Evolutionary conservation across 805 yeast species (phyloP).

Genomic region (Schwanniomyces polymorphus): DNA sequence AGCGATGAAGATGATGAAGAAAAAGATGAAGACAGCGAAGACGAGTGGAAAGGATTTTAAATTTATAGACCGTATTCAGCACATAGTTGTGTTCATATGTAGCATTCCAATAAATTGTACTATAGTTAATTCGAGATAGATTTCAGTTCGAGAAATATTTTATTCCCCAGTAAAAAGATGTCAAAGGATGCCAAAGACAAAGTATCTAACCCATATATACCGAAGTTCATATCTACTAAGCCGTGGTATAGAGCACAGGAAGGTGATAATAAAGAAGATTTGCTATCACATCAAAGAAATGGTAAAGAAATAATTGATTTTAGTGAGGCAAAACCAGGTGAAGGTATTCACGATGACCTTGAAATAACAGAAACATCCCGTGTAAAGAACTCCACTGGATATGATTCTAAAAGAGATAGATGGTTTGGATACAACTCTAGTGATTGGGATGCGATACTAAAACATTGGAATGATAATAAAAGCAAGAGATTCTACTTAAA

Average conservation of each 20-base stretch:
- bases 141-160: not conserved
- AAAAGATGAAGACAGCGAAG: slow-evolving; percentile 14
- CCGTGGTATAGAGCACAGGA: slow-evolving; percentile 49
- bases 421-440: slow-evolving; percentile 77
- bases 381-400: slow-evolving; percentile 34
- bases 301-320: slow-evolving; percentile 40
- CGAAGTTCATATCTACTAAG: slow-evolving; percentile 35
- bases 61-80: slow-evolving; percentile 4
- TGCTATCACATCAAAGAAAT: slow-evolving; percentile 53
- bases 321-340: slow-evolving; percentile 54
- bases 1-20: slow-evolving; percentile 20
- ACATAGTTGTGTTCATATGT: not conserved
- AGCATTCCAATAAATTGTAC: not conserved
- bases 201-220: slow-evolving; percentile 31
- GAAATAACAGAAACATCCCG: slow-evolving; percentile 16
- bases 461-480: slow-evolving; percentile 45
- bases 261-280: slow-evolving; percentile 33
- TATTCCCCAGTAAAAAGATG: slow-evolving; percentile 2
- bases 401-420: slow-evolving; percentile 74
- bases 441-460: slow-evolving; percentile 56
- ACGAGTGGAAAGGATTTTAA: slow-evolving; percentile 35
- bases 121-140: slow-evolving; percentile 1
- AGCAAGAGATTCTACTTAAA: slow-evolving; percentile 6
- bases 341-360: slow-evolving; percentile 54
- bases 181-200: slow-evolving; percentile 8